Conservation (phyloP, 441 rosid genomes). For the Euphorbia schlechtendalii region DNA sequence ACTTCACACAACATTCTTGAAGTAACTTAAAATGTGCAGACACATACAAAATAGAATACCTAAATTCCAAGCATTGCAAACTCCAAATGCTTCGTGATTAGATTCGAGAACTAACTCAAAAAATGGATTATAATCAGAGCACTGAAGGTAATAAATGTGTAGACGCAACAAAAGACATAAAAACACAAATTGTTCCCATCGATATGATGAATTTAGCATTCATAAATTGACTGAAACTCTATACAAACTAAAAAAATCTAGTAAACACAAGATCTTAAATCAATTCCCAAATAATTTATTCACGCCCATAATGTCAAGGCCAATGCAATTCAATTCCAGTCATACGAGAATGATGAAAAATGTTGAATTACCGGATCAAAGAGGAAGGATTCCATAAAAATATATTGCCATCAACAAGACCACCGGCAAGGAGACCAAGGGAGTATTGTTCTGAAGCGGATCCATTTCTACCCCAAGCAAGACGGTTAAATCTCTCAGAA, state of each 20-base stretch:
- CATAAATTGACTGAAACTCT: neutral
- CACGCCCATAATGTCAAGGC: neutral
- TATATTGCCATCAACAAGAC: slow-evolving; percentile 87
- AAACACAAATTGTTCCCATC: neutral
- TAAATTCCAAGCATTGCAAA: neutral
- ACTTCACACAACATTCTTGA: neutral
- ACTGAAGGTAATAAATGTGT: neutral
- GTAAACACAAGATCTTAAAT: slow-evolving; percentile 4
- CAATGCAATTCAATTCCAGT: neutral
- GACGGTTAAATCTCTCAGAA: slow-evolving; percentile 90
- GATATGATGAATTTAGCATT: neutral
- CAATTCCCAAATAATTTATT: neutral
- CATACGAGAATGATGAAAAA: slow-evolving; percentile 9
- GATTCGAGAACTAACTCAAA: slow-evolving; percentile 6
- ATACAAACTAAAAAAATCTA: neutral
- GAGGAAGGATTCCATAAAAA: slow-evolving; percentile 81
- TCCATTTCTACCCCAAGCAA: slow-evolving; percentile 89
- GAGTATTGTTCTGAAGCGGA: slow-evolving; percentile 69
- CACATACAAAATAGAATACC: neutral
- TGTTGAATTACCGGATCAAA: slow-evolving; percentile 56
- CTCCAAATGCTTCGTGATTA: neutral
- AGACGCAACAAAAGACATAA: too few species aligned
- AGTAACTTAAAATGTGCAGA: neutral
- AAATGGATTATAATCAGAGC: neutral
- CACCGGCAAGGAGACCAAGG: slow-evolving; percentile 92